Percentiles rank a stretch among this genome's conserved stretches.
Conservation (phyloP, 345 rosid genomes). For the Dimocarpus longan region DNA sequence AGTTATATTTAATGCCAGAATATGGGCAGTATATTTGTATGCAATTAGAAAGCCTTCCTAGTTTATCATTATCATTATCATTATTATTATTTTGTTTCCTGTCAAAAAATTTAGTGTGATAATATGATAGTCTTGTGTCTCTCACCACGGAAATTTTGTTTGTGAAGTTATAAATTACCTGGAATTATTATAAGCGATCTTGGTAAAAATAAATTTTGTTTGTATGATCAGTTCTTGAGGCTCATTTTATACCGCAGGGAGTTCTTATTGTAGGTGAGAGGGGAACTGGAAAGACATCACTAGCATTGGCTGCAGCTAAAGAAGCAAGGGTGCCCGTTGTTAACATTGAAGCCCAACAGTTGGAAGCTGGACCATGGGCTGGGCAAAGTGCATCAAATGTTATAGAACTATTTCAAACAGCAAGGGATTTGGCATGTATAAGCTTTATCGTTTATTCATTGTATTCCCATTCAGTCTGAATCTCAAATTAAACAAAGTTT, state of each 20-base stretch:
- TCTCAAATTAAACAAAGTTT: neutral
- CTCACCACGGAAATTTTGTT: too few relatives aligned
- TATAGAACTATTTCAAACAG: constrained; percentile 95
- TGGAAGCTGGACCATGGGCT: constrained; percentile 98
- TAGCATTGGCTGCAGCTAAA: constrained; percentile 91
- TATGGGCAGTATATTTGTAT: neutral
- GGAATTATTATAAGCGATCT: too few relatives aligned
- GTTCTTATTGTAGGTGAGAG: too few relatives aligned
- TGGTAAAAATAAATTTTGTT: too few relatives aligned
- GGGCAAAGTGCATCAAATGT: constrained; percentile 98
- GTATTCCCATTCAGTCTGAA: constrained; percentile 15
- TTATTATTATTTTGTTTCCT: neutral
- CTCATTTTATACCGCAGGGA: too few relatives aligned
- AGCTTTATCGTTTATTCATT: constrained; percentile 23
- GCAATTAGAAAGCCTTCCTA: neutral
- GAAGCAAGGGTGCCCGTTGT: constrained; percentile 98
- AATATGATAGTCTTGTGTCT: neutral
- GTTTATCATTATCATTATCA: neutral
- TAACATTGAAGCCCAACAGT: constrained; percentile 78
- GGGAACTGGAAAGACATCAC: constrained; percentile 93
- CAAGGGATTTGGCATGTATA: constrained; percentile 77
- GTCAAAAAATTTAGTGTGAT: neutral
- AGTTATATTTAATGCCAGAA: neutral
- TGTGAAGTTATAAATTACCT: too few relatives aligned
- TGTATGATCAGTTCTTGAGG: too few relatives aligned